Conservation (phyloP, 164 flowering plant species). For the Annona cherimola region DNA sequence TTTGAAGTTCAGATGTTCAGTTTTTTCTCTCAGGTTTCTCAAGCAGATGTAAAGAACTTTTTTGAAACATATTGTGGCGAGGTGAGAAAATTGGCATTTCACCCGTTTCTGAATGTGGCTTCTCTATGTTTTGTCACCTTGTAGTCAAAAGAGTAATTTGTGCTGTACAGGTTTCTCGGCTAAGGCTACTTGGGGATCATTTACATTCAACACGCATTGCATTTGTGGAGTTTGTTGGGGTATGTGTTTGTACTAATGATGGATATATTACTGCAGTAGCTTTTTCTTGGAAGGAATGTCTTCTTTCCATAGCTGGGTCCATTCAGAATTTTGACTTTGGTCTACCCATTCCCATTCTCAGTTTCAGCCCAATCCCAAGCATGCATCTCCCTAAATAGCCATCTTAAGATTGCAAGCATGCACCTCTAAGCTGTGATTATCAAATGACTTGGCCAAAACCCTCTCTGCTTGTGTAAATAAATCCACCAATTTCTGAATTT, state of each 20-base stretch:
- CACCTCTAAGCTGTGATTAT: too few species aligned
- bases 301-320: too few species aligned
- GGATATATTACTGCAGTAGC: too few species aligned
- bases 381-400: too few species aligned
- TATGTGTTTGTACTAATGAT: constrained; percentile 19
- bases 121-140: constrained; percentile 1
- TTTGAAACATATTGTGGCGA: constrained; percentile 91
- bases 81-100: constrained; percentile 34
- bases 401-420: too few species aligned
- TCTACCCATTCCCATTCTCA: too few species aligned
- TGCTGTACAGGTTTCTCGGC: constrained; percentile 53
- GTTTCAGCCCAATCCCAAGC: too few species aligned
- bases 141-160: background rate
- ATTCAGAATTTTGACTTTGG: too few species aligned
- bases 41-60: constrained; percentile 76
- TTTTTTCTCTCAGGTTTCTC: constrained; percentile 56
- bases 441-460: too few species aligned
- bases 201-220: constrained; percentile 78
- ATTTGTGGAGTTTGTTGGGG: constrained; percentile 66
- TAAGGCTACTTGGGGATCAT: constrained; percentile 76
- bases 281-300: too few species aligned
- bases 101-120: constrained; percentile 1
- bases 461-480: too few species aligned
- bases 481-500: too few species aligned
- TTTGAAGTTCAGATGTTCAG: background rate